Conservation (phyloP, 352 stramenopile species). For the Achlya hypogyna region DNA sequence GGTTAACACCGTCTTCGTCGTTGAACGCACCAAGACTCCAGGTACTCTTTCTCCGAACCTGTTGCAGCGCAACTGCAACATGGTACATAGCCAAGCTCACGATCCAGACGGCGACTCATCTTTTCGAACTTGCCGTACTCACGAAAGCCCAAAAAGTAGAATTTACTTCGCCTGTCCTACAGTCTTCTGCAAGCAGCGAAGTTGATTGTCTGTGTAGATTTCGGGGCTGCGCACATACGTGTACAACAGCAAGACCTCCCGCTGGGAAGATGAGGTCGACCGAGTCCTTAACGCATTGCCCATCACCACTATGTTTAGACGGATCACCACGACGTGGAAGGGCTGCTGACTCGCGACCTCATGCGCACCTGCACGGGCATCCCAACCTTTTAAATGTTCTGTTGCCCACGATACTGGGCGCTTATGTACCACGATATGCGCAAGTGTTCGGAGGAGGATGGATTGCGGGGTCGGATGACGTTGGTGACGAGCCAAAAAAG, state of each 20-base stretch:
- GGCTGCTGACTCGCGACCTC: conserved; percentile 65
- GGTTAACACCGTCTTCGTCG: conserved; percentile 45
- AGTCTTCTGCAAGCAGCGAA: background rate
- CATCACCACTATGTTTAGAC: conserved; percentile 25
- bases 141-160: conserved; percentile 11
- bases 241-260: conserved; percentile 56
- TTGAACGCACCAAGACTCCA: conserved; percentile 29
- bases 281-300: background rate
- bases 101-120: conserved; percentile 38
- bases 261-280: conserved; percentile 70
- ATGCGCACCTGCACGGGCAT: conserved; percentile 69
- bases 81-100: conserved; percentile 33
- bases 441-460: no score
- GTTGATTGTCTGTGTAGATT: conserved; percentile 42
- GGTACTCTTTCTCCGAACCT: conserved; percentile 20
- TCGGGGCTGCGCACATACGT: conserved; percentile 60
- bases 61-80: background rate
- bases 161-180: conserved; percentile 4
- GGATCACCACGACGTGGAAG: conserved; percentile 72
- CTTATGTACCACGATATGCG: no score
- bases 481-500: no score
- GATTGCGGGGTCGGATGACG: no score
- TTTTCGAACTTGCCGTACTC: conserved; percentile 55
- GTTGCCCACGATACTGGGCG: no score
- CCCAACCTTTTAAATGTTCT: conserved; percentile 42